These are phyloP conservation scores for Heritiera fomes DNA, from an alignment of 345 rosid species.

Conservation along the genomic window DNA sequence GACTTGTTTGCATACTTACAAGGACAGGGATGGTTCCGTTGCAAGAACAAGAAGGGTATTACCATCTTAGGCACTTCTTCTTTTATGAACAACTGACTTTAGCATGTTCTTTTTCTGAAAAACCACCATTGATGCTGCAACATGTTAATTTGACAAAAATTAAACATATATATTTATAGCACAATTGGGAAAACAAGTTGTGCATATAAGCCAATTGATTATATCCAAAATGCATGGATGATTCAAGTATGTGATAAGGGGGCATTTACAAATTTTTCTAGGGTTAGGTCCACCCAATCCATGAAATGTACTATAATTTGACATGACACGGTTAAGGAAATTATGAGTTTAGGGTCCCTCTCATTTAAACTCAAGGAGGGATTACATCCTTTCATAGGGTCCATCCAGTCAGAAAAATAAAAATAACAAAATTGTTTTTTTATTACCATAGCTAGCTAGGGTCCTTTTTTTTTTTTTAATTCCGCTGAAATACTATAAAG, in stretches of 20 bases:
- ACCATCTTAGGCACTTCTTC: slow-evolving; percentile 18
- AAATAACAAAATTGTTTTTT: neutral
- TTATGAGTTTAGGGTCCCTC: slow-evolving; percentile 22
- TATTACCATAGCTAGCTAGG: neutral
- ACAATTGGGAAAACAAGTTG: neutral
- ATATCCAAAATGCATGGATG: neutral
- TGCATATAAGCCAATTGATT: neutral
- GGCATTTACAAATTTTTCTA: neutral
- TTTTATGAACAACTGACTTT: slow-evolving; percentile 22
- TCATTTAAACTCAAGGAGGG: neutral
- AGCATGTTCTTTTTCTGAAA: neutral
- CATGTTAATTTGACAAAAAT: neutral
- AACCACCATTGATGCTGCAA: neutral
- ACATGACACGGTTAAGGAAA: slow-evolving; percentile 5
- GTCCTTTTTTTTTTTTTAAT: neutral
- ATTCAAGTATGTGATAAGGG: neutral
- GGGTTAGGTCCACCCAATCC: neutral
- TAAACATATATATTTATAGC: too few species aligned
- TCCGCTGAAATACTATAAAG: neutral
- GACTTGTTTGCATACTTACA: neutral
- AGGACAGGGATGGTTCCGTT: slow-evolving; percentile 20
- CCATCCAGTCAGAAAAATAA: neutral
- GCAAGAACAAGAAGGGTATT: neutral
- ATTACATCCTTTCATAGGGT: slow-evolving; percentile 15
- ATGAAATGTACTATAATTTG: slow-evolving; percentile 6